Conservation (phyloP, 768 basidiomycete species). For the Hydnum rufescens region DNA sequence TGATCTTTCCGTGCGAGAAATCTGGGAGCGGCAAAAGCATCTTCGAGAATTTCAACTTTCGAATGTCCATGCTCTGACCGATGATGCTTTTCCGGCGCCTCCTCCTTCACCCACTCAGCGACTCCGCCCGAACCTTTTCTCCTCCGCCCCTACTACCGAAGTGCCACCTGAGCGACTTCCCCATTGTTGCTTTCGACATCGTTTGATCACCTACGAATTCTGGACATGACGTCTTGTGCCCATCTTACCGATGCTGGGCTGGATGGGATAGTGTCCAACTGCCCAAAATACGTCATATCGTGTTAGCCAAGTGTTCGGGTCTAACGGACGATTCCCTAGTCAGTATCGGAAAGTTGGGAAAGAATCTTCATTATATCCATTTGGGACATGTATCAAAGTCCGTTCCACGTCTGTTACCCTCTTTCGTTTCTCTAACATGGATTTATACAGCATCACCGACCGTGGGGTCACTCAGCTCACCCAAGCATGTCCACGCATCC, state of each 20-base stretch:
- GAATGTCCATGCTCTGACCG: slow-evolving; percentile 57
- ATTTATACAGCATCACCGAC: slow-evolving; percentile 55
- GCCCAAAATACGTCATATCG: slow-evolving; percentile 73
- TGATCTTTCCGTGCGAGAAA: slow-evolving; percentile 55
- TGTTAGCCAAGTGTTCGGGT: slow-evolving; percentile 62
- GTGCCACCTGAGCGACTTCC: slow-evolving; percentile 22
- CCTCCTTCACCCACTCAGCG: too few relatives aligned
- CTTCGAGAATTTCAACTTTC: slow-evolving; percentile 86
- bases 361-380: slow-evolving; percentile 85
- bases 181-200: slow-evolving; percentile 43
- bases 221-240: slow-evolving; percentile 77
- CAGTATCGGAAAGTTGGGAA: slow-evolving; percentile 72
- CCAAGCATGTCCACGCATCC: slow-evolving; percentile 65
- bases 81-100: slow-evolving; percentile 68
- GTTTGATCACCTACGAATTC: slow-evolving; percentile 76
- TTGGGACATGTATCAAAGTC: slow-evolving; percentile 58
- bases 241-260: slow-evolving; percentile 65
- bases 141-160: background rate
- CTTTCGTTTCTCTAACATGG: background rate
- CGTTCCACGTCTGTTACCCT: slow-evolving; percentile 10
- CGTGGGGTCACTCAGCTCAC: slow-evolving; percentile 68
- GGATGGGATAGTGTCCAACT: slow-evolving; percentile 61
- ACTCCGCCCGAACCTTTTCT: too few relatives aligned
- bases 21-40: slow-evolving; percentile 61
- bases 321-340: slow-evolving; percentile 70